Evolutionary conservation across 352 stramenopile species (phyloP), one percentile per base, ranked within the genome.

Genomic region (Globisporangium emineosum): DNA sequence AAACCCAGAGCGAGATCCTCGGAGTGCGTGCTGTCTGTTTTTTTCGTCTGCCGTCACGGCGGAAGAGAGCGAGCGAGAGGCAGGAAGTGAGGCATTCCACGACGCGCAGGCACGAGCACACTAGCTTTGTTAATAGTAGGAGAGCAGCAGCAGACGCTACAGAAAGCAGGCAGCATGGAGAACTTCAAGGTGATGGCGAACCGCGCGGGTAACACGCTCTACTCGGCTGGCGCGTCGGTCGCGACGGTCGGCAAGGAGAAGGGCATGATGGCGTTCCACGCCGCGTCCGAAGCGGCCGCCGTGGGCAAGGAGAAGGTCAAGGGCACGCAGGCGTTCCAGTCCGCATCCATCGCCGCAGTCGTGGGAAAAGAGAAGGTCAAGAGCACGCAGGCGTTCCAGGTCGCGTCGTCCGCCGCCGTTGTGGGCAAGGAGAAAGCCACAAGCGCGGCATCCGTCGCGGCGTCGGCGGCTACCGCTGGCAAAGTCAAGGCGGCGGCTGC

Each of bases 161-260:
- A 54, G 27, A 53, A 25, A 23, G 25, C 50, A 56, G 25, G 1
- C 17, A 27, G 8, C 2, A 75, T 90, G 69, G 81, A 85, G 40
- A 87, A 86, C 70, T 69, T 87, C 66, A 88, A 88, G 67, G 79
- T 65, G 62, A 88, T 91, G 77, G 79, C 79, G 17, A 91, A 87
- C 65, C 82, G 82, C 65, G 82, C 82, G 27, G 82, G 79, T 57
- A 89, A 89, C 69, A 89, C 82, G 55, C 80, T 91, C 17, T 88
- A 85, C 70, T 77, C 78, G 40, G 82, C 79, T 19, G 81, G 78
- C 35, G 73, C 76, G 54, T 77, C 78, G 0, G 78, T 79, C 2
- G 74, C 75, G 69, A 68, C 72, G 60, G 65, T 73, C 21, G 76
- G 79, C 1, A 79, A 73, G 27, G 79, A 87, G 40, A 86, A 86